Conservation (phyloP, 2,329 filamentous ascomycete genomes). For the Aspergillus transmontanensis region DNA sequence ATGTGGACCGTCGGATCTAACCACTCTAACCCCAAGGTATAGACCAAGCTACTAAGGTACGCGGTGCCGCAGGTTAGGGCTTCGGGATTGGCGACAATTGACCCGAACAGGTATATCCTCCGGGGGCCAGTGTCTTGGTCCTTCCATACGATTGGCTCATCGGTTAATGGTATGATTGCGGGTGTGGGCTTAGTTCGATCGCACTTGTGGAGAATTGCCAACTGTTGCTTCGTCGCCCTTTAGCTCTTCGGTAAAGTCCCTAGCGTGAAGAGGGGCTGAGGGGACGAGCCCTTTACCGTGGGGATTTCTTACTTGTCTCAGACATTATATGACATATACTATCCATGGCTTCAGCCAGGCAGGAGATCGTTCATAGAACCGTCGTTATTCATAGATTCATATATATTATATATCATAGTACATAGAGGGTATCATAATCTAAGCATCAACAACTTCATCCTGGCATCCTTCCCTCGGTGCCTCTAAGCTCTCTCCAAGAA, state of each 20-base stretch:
- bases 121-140: neutral
- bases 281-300: neutral
- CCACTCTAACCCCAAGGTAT: neutral
- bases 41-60: neutral
- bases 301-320: too few relatives aligned
- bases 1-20: neutral
- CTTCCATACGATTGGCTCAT: neutral
- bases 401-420: neutral
- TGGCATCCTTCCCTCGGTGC: neutral
- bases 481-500: slow-evolving; percentile 52
- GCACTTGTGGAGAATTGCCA: neutral
- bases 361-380: neutral
- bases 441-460: neutral
- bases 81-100: neutral
- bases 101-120: neutral
- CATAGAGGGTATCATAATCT: slow-evolving; percentile 8
- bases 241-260: neutral
- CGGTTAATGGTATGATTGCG: neutral
- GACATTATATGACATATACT: too few relatives aligned
- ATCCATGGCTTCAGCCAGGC: neutral
- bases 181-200: neutral
- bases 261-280: neutral
- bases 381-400: neutral
- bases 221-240: neutral
- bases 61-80: neutral